Evolutionary conservation across 352 stramenopile species (phyloP).

Genomic region (Phytopythium mirpurense): DNA sequence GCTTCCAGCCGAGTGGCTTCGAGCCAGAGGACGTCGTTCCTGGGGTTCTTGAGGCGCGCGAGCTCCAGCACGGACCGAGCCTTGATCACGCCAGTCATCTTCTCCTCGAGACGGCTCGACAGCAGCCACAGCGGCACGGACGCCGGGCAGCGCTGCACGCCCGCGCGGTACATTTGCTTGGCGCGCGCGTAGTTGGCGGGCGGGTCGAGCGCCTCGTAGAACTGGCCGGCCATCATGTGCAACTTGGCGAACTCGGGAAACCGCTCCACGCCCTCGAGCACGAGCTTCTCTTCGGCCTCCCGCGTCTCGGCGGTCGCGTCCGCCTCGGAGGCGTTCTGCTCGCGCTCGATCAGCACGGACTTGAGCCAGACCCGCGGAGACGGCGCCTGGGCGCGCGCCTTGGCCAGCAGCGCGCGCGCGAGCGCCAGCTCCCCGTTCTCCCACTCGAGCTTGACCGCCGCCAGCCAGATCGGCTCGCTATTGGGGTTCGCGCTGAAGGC

Average conservation of each 20-base stretch:
- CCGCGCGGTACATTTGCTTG: slow-evolving; percentile 91
- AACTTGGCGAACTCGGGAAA: slow-evolving; percentile 94
- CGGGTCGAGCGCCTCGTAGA: slow-evolving; percentile 60
- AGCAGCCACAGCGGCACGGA: slow-evolving; percentile 93
- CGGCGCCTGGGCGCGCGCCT: slow-evolving; percentile 75
- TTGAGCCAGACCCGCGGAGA: slow-evolving; percentile 97
- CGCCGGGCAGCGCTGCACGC: slow-evolving; percentile 90
- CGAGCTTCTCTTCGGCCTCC: slow-evolving; percentile 74
- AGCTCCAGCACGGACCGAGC: slow-evolving; percentile 96
- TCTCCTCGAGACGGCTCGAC: slow-evolving; percentile 92
- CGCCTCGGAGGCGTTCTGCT: slow-evolving; percentile 30
- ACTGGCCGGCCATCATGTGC: slow-evolving; percentile 98
- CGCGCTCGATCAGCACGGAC: slow-evolving; percentile 94
- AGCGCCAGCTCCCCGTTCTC: slow-evolving; percentile 96
- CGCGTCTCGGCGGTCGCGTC: slow-evolving; percentile 24
- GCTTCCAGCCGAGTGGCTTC: slow-evolving; percentile 94
- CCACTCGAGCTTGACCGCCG: slow-evolving; percentile 98
- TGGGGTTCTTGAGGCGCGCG: slow-evolving; percentile 93
- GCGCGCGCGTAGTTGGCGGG: slow-evolving; percentile 57
- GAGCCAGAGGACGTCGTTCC: slow-evolving; percentile 94
- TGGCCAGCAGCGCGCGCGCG: slow-evolving; percentile 77
- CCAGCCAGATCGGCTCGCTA: slow-evolving; percentile 95
- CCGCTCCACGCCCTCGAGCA: slow-evolving; percentile 87
- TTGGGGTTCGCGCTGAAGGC: slow-evolving; percentile 97
- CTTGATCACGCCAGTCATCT: slow-evolving; percentile 90